Evolutionary conservation across 2,329 filamentous ascomycete genomes (phyloP).

Genomic region (Claviceps arundinis): DNA sequence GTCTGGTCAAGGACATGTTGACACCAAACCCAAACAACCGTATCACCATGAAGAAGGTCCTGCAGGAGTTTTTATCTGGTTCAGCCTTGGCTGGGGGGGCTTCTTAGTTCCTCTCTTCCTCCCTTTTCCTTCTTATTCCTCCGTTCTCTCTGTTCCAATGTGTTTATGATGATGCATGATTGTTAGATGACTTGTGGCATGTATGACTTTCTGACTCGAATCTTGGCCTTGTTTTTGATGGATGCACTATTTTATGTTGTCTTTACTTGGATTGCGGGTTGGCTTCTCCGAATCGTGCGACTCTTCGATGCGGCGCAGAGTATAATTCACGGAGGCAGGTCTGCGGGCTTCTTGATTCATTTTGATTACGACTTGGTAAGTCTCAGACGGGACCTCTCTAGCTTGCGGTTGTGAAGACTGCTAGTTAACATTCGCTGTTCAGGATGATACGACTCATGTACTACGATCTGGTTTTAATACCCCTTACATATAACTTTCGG

Average conservation of each 20-base stretch:
- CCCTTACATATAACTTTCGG: too few species aligned
- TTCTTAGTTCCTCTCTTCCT: too few species aligned
- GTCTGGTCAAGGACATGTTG: slow-evolving; percentile 40
- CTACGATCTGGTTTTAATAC: too few species aligned
- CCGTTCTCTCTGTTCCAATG: not conserved
- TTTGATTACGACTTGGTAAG: not conserved
- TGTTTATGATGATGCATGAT: not conserved
- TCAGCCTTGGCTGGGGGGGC: slow-evolving; percentile 3
- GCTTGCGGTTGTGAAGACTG: not conserved
- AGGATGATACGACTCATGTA: not conserved
- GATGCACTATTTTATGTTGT: too few species aligned
- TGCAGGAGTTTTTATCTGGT: slow-evolving; percentile 28
- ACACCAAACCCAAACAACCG: slow-evolving; percentile 35
- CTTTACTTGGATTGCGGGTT: too few species aligned
- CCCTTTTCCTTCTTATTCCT: not conserved
- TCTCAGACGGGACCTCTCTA: not conserved
- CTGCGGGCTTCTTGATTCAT: too few species aligned
- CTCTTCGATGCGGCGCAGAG: too few species aligned
- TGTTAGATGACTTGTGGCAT: not conserved
- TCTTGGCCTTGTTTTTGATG: too few species aligned
- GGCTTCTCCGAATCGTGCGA: too few species aligned
- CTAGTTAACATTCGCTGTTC: not conserved
- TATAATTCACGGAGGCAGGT: too few species aligned
- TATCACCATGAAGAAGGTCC: slow-evolving; percentile 39
- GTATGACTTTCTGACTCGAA: not conserved